Percentiles rank a stretch among this genome's conserved stretches.
These are phyloP conservation scores for Fusarium subglutinans DNA, from an alignment of 2,329 filamentous ascomycete species.

Conservation along the genomic window DNA sequence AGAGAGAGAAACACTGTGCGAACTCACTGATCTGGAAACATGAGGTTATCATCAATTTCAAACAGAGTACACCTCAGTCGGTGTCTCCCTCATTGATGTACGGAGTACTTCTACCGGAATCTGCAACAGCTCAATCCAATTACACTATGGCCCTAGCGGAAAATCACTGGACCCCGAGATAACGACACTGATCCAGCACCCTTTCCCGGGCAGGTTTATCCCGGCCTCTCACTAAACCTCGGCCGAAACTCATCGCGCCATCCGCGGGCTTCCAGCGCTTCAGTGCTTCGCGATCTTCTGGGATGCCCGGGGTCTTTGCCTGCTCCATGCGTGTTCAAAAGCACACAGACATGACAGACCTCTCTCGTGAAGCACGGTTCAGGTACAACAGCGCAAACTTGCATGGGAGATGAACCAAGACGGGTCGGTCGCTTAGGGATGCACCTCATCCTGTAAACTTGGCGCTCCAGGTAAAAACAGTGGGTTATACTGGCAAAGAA, in stretches of 20 bases:
- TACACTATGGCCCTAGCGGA: neutral
- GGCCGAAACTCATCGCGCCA: constrained; percentile 38
- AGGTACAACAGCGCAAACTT: constrained; percentile 8
- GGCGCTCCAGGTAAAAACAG: neutral
- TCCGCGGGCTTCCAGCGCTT: constrained; percentile 17
- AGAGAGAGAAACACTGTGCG: constrained; percentile 36
- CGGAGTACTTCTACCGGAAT: neutral
- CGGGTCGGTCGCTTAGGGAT: constrained; percentile 12
- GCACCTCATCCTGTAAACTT: constrained; percentile 20
- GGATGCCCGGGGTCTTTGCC: constrained; percentile 21
- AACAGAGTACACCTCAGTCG: neutral
- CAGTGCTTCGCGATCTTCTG: constrained; percentile 21
- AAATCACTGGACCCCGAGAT: constrained; percentile 9
- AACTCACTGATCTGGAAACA: constrained; percentile 16
- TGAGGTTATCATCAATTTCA: constrained; percentile 17
- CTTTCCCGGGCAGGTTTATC: constrained; percentile 14
- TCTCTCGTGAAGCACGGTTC: constrained; percentile 19
- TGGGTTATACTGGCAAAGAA: neutral
- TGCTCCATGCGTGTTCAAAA: constrained; percentile 25
- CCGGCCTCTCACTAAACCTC: constrained; percentile 25
- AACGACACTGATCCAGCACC: neutral
- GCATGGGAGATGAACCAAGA: constrained; percentile 13
- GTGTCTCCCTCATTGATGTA: neutral
- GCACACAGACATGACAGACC: neutral
- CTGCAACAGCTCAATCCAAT: neutral